phyloP scores from a whole-genome alignment of 352 stramenopile genomes.

The Bremia lactucae region DNA sequence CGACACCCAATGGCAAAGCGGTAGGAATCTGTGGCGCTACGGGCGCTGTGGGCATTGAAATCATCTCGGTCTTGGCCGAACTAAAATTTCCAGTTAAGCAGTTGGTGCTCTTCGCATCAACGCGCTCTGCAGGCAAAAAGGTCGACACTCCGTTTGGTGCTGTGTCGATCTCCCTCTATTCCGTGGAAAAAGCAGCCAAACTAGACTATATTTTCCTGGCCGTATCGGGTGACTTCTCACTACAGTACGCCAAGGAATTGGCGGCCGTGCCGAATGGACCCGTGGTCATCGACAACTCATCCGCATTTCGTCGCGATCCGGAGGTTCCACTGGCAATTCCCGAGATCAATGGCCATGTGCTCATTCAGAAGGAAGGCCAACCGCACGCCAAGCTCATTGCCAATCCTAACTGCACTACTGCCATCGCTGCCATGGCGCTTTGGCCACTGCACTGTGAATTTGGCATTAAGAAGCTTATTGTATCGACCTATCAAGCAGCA shows the following conservation, averaged over 20 bases:
- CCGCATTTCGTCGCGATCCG: constrained; percentile 89
- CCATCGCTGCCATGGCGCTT: constrained; percentile 94
- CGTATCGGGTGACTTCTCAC: constrained; percentile 93
- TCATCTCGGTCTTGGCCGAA: constrained; percentile 84
- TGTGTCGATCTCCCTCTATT: constrained; percentile 93
- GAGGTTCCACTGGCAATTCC: constrained; percentile 90
- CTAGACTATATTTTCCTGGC: constrained; percentile 96
- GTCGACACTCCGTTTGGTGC: constrained; percentile 87
- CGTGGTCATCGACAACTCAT: constrained; percentile 98
- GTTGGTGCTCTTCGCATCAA: constrained; percentile 93
- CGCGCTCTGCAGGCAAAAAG: constrained; percentile 87
- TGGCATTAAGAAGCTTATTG: constrained; percentile 92
- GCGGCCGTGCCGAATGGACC: constrained; percentile 62
- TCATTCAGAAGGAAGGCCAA: constrained; percentile 39
- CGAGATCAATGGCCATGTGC: constrained; percentile 91
- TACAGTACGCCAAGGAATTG: constrained; percentile 91
- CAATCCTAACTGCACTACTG: constrained; percentile 99
- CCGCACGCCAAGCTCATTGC: constrained; percentile 88
- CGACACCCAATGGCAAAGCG: constrained; percentile 45
- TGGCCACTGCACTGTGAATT: constrained; percentile 95
- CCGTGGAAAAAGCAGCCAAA: constrained; percentile 83
- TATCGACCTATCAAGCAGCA: constrained; percentile 92
- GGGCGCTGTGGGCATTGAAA: constrained; percentile 95
- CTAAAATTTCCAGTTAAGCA: constrained; percentile 85
- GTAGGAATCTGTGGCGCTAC: constrained; percentile 78